Conservation (phyloP, 371 early-diverging fungal species). For the Actinomortierella ambigua region DNA sequence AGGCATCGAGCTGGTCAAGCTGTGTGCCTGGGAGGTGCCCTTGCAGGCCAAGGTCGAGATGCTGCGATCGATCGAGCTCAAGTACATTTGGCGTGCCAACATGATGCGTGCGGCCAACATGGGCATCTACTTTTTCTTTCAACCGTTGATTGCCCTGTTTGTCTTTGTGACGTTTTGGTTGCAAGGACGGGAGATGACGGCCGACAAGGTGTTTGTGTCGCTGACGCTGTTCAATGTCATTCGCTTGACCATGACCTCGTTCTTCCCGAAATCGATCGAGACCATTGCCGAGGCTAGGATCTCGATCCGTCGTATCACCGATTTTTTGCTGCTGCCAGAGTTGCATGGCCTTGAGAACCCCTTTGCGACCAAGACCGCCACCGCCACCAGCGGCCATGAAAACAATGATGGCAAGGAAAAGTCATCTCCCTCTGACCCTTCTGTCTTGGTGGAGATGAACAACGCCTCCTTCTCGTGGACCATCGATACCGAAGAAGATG, state of each 20-base stretch:
- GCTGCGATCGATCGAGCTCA: conserved; percentile 36
- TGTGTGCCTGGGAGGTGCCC: conserved; percentile 59
- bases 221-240: conserved; percentile 49
- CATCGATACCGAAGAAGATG: conserved; percentile 9
- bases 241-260: conserved; percentile 59
- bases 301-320: conserved; percentile 56
- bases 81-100: conserved; percentile 41
- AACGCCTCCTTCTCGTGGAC: conserved; percentile 39
- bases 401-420: conserved; percentile 15
- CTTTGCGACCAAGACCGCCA: conserved; percentile 3
- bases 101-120: conserved; percentile 44
- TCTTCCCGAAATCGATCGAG: conserved; percentile 60
- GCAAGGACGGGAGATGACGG: conserved; percentile 24
- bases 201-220: conserved; percentile 48
- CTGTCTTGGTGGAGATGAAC: conserved; percentile 30
- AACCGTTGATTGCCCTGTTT: conserved; percentile 51
- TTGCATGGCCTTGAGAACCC: conserved; percentile 42
- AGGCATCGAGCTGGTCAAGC: conserved; percentile 49
- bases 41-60: conserved; percentile 46
- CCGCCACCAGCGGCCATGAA: not conserved
- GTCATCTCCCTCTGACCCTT: conserved; percentile 8
- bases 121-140: conserved; percentile 50
- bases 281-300: conserved; percentile 61
- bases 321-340: conserved; percentile 59
- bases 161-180: conserved; percentile 46